phyloP scores from a whole-genome alignment of 2,329 filamentous ascomycete species.

The Aspergillus texensis region DNA sequence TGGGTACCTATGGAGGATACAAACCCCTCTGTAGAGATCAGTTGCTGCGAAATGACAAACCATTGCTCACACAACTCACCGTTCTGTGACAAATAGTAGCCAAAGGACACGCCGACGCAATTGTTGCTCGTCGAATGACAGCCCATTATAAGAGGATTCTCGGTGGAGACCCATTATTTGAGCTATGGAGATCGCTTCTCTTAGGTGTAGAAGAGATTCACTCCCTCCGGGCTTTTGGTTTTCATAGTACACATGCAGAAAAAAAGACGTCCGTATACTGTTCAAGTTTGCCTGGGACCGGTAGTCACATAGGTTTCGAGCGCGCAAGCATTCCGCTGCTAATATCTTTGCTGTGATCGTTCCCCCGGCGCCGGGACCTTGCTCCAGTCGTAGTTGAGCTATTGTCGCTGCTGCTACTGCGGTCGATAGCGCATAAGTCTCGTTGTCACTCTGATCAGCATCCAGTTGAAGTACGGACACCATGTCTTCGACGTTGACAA shows the following conservation, averaged over 20 bases:
- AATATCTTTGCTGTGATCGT: slow-evolving; percentile 37
- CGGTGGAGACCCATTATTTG: slow-evolving; percentile 54
- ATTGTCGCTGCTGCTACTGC: slow-evolving; percentile 53
- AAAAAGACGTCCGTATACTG: slow-evolving; percentile 52
- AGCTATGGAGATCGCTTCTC: slow-evolving; percentile 56
- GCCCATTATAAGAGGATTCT: slow-evolving; percentile 43
- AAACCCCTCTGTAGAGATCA: slow-evolving; percentile 44
- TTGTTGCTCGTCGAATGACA: slow-evolving; percentile 46
- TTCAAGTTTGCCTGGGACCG: slow-evolving; percentile 41
- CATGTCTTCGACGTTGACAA: slow-evolving; percentile 50
- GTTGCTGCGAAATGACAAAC: neutral
- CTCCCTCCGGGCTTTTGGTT: slow-evolving; percentile 51
- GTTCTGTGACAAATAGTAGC: slow-evolving; percentile 54
- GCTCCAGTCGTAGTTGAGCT: slow-evolving; percentile 51
- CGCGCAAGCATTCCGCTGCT: slow-evolving; percentile 41
- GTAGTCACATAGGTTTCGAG: slow-evolving; percentile 31
- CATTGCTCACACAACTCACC: slow-evolving; percentile 15
- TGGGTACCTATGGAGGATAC: slow-evolving; percentile 54
- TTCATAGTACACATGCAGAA: slow-evolving; percentile 57
- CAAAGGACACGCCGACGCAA: slow-evolving; percentile 51
- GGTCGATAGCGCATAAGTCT: slow-evolving; percentile 47
- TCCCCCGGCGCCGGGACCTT: slow-evolving; percentile 26
- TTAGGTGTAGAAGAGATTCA: slow-evolving; percentile 52
- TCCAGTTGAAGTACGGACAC: slow-evolving; percentile 41
- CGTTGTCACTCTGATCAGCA: slow-evolving; percentile 29